Conservation (phyloP, 169 alveolate genomes). For the Eimeria necatrix region DNA sequence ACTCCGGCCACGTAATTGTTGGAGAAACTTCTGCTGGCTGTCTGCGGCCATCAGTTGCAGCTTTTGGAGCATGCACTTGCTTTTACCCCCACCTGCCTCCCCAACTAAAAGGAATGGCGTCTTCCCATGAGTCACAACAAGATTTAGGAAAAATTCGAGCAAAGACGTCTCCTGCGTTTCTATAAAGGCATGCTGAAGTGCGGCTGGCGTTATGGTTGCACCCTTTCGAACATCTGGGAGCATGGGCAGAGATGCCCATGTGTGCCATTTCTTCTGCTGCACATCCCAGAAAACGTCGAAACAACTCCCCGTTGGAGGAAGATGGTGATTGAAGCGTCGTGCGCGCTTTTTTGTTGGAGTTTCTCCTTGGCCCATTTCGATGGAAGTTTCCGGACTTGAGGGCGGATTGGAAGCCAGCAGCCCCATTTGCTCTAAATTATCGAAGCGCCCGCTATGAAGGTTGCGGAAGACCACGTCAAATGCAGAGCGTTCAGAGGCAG, state of each 20-base stretch:
- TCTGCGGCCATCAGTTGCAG: constrained; percentile 52
- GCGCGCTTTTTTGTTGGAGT: neutral
- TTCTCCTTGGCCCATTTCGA: neutral
- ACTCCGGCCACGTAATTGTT: constrained; percentile 34
- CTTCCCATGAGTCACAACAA: neutral
- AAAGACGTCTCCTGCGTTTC: constrained; percentile 64
- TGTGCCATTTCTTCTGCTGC: constrained; percentile 65
- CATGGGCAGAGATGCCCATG: constrained; percentile 65
- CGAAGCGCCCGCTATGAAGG: constrained; percentile 65
- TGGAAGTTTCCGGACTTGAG: neutral
- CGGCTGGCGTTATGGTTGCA: constrained; percentile 17
- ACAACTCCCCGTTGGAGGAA: constrained; percentile 71
- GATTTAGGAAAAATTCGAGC: constrained; percentile 14
- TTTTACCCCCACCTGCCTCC: constrained; percentile 72
- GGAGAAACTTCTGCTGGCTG: constrained; percentile 25
- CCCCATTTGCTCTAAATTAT: constrained; percentile 69
- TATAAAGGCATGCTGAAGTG: constrained; percentile 25
- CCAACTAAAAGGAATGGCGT: constrained; percentile 44
- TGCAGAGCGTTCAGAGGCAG: constrained; percentile 66
- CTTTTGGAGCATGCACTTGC: constrained; percentile 63
- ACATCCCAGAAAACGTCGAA: constrained; percentile 70
- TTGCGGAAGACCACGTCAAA: constrained; percentile 67
- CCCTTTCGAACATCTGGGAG: constrained; percentile 68
- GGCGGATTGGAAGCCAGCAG: neutral
- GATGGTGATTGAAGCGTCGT: constrained; percentile 47